Evolutionary conservation across 1,139 yeast species (phyloP), one percentile per base, ranked within the genome.

Genomic region (Blastobotrys proliferans): DNA sequence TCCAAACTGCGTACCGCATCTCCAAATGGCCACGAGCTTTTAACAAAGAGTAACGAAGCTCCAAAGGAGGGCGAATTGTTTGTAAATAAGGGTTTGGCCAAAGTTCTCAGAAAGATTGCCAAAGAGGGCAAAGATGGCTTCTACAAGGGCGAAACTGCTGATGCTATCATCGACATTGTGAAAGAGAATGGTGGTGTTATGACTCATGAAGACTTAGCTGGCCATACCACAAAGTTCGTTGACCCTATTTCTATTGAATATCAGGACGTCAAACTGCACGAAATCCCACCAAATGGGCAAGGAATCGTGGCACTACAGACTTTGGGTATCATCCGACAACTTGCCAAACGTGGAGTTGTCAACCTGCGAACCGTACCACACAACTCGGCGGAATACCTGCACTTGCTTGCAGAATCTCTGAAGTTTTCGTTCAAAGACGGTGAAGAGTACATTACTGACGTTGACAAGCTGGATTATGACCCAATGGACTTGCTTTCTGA

Each of bases 281-380:
- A 83, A 58, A 80, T 82, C 48, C 92, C 94, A 6, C 94, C 94
- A 22, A 84, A 81, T 58, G 88, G 94, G 3, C 86, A 83, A 44
- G 94, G 94, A 1, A 64, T 83, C 28, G 83, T 83, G 36, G 92
- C 88, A 0, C 66, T 83, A 37, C 63, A 82, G 34, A 78, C 90
- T 0, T 62, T 83, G 42, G 94, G 94, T 0, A 68, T 81, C 35
- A 72, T 85, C 48, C 74, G 73, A 50, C 74, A 76, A 35, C 76
- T 79, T 41, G 70, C 68, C 14, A 51, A 61, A 25, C 53, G 56
- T 33, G 76, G 77, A 1, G 62, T 55, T 8, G 68, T 81, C 24
- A 67, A 77, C 42, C 60, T 82, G 35, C 54, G 62, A 19, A 54
- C 62, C 3, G 49, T 81, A 56, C 58, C 75, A 50, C 94, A 82